Evolutionary conservation across 768 basidiomycete species (phyloP), one percentile per base, ranked within the genome.

Genomic region (Phlebiopsis gigantea): DNA sequence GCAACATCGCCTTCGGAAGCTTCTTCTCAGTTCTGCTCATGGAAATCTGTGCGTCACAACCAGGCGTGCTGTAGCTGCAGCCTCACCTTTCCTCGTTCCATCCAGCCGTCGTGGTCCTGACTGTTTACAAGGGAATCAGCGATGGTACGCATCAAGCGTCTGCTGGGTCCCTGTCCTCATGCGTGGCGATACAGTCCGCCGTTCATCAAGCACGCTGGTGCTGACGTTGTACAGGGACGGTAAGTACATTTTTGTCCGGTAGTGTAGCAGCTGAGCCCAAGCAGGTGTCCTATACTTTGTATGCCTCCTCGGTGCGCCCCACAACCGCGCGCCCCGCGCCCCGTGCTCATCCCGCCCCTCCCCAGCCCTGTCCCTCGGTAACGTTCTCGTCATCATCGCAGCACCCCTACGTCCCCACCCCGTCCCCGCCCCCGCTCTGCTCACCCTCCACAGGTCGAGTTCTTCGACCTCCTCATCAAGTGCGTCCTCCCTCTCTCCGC

Each of bases 281-380:
- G 5, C 22, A 30, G 49, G 49, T 5, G 39, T 53, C 2, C 24
- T 53, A 12, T 53, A 26, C 52, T 53, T 53, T 19, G 24, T 53
- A 12, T 42, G 39, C 29, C 52, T 53, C 4, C 52, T 53, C 22
- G 39, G 52, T 53, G 30, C 30, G 47, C n/a, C 29, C n/a, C 15
- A 17, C 7, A 6, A 17, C 7, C 42, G 22, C 17, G 42, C 42
- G 17, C 46, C 10, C 26, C 5, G 15, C 9, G 22, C 46, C 21
- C 22, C 25, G 2, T 15, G 22, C 17, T 15, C 15, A 6, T 45
- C n/a, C 24, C 44, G 17, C 46, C 6, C 25, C 12, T 5, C 46
- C 17, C 48, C 56, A 60, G 59, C 34, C 12, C 22, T 60, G 29
- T 57, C 59, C 28, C 45, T 57, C 22, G 50, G 41, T 6, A 60